These are phyloP conservation scores for Sugiyamaella neomexicana DNA, from an alignment of 1,139 yeast species.

Conservation along the genomic window DNA sequence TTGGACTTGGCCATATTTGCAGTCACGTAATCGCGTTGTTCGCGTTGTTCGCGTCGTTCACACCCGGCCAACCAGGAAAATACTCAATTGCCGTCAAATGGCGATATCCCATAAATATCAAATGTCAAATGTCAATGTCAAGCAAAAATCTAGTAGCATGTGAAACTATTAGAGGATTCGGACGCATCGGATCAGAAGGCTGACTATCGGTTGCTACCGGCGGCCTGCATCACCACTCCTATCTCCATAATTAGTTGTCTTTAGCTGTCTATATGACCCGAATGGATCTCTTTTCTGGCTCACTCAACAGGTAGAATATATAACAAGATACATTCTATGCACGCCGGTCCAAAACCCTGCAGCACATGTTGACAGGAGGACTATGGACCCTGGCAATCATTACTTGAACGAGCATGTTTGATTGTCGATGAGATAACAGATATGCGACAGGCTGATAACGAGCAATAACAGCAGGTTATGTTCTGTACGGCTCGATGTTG, in stretches of 20 bases:
- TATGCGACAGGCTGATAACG: neutral
- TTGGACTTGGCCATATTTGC: neutral
- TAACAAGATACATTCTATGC: too few species aligned
- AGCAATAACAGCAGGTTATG: neutral
- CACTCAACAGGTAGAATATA: too few species aligned
- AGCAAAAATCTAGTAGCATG: too few species aligned
- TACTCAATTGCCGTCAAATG: neutral
- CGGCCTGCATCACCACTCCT: neutral
- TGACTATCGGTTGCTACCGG: neutral
- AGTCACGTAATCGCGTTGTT: neutral
- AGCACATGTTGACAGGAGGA: too few species aligned
- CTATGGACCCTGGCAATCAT: conserved; percentile 1
- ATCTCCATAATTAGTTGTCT: too few species aligned
- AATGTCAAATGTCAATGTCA: neutral
- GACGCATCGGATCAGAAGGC: conserved; percentile 6
- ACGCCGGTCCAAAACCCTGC: too few species aligned
- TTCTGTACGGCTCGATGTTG: neutral
- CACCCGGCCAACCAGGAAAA: too few species aligned
- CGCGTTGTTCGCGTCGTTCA: neutral
- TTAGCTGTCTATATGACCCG: too few species aligned
- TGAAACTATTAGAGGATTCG: neutral
- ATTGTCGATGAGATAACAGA: conserved; percentile 1
- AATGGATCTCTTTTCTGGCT: too few species aligned
- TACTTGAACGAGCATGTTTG: neutral
- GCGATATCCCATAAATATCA: neutral